phyloP scores from a whole-genome alignment of 106 monocot species.

The Narthecium ossifragum region DNA sequence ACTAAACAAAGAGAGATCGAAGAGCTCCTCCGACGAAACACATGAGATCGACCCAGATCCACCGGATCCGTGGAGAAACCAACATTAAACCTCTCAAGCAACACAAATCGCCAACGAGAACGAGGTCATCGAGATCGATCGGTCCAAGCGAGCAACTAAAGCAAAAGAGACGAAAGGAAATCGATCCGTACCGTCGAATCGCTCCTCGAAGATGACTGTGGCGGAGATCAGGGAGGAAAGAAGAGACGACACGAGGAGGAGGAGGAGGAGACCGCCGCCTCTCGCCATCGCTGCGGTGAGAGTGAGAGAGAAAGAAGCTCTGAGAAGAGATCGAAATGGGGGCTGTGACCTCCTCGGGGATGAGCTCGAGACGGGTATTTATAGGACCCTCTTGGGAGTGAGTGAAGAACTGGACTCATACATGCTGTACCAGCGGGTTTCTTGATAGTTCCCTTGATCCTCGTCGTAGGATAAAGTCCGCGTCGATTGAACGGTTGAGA shows the following conservation, averaged over 20 bases:
- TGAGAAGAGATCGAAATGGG: too few relatives aligned
- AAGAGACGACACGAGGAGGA: not conserved
- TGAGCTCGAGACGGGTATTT: not conserved
- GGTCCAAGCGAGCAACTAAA: not conserved
- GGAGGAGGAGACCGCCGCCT: not conserved
- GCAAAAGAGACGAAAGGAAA: not conserved
- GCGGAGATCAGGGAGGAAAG: conserved; percentile 1
- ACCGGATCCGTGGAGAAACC: not conserved
- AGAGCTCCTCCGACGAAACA: not conserved
- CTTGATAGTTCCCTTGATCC: not conserved
- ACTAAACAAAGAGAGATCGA: not conserved
- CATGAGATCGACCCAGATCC: not conserved
- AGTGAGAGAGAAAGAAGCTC: not conserved
- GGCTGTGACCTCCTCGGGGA: too few relatives aligned
- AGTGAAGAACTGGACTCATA: not conserved
- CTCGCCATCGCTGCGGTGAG: not conserved
- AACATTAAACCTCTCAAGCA: not conserved
- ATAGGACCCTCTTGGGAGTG: not conserved
- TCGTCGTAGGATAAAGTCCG: too few relatives aligned
- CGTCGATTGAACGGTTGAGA: too few relatives aligned
- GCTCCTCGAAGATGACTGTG: conserved; percentile 26
- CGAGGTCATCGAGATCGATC: not conserved
- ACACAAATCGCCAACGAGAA: not conserved
- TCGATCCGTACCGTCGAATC: conserved; percentile 20
- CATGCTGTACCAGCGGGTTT: not conserved